Evolutionary conservation across 495 filamentous ascomycete species (phyloP), one percentile per base, ranked within the genome.

Genomic region (Xylaria longipes): DNA sequence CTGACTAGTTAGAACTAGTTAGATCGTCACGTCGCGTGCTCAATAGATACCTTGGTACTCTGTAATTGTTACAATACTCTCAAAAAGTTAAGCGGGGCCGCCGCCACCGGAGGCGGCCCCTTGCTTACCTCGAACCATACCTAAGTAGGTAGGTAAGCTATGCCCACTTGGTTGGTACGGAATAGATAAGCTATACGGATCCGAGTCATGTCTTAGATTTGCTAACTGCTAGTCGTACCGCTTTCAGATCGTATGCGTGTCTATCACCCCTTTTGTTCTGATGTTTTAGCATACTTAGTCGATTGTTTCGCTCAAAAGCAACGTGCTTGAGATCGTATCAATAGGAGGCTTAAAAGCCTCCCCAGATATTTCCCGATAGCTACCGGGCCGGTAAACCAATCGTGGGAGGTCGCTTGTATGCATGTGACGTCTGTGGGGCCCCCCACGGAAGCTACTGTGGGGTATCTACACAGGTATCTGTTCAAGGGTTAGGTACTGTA

Each of bases 41-140:
- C 37, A 29, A 63, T 43, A n/a, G n/a, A n/a, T n/a, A n/a, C 5
- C 22, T 29, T 63, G 37, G n/a, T n/a, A n/a, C n/a, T n/a, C n/a
- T 43, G 60, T 63, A 63, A 63, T 63, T 43, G 22, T 63, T 63
- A 63, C 35, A 1, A n/a, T n/a, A n/a, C n/a, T 43, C 20, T 63
- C 22, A 27, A 41, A 43, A 43, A 29, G 22, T 7, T 11, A 17
- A 27, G 35, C 58, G 58, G 60, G 60, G 60, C 57, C 60, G 60
- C 31, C 57, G 57, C 60, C 60, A 63, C 60, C 60, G 60, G 60
- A 63, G 35, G 39, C 15, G 22, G 22, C 9, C 57, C 52, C 57
- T 37, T 8, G 22, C 5, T 2, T 4, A 22, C 7, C 31, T 17
- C 33, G 54, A 57, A n/a, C 29, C 54, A 20, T n/a, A n/a, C n/a